Conservation (phyloP, 768 basidiomycete species). For the Podaxis sp. region DNA sequence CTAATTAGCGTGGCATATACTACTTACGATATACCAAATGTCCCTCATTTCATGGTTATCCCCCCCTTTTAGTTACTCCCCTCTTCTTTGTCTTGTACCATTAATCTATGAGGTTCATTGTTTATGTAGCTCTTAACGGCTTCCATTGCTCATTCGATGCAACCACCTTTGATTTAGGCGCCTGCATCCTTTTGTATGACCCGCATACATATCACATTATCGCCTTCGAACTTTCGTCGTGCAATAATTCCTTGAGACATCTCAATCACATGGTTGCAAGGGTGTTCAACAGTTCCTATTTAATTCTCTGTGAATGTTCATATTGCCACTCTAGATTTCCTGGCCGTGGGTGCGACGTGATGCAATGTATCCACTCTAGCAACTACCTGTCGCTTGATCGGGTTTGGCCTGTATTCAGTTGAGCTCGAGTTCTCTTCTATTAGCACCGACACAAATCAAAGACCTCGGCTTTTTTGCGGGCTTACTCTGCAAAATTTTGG, state of each 20-base stretch:
- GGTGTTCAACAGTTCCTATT: too few relatives aligned
- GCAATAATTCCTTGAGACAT: not conserved
- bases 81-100: not conserved
- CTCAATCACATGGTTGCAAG: too few relatives aligned
- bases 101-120: slow-evolving; percentile 10
- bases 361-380: too few relatives aligned
- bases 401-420: too few relatives aligned
- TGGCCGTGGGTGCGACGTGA: too few relatives aligned
- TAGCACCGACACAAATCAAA: too few relatives aligned
- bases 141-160: not conserved
- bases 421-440: too few relatives aligned
- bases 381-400: too few relatives aligned
- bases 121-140: slow-evolving; percentile 4
- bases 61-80: not conserved
- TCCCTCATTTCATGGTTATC: not conserved
- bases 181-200: not conserved
- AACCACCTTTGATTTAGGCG: not conserved
- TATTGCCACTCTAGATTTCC: too few relatives aligned
- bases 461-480: too few relatives aligned
- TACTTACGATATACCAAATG: slow-evolving; percentile 1
- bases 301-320: too few relatives aligned
- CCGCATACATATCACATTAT: not conserved
- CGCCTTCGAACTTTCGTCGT: not conserved
- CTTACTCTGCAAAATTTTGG: too few relatives aligned
- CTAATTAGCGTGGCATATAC: not conserved